Evolutionary conservation across 306 rosid species (phyloP).

Genomic region (Benincasa hispida): DNA sequence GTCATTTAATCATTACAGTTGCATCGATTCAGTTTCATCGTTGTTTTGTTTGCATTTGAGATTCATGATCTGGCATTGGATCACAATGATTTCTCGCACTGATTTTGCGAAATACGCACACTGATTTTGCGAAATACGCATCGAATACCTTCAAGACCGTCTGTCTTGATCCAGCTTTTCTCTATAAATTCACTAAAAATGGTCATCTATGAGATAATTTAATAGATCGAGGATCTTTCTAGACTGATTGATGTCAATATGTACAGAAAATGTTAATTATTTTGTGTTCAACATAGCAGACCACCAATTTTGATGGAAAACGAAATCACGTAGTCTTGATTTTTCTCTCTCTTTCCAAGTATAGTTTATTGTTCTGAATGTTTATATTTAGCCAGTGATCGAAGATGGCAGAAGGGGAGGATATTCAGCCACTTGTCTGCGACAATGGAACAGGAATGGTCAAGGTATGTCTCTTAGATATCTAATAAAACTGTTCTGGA

Average conservation of each 20-base stretch:
- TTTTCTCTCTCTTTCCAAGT: not conserved
- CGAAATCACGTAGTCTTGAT: not conserved
- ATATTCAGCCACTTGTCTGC: too few relatives aligned
- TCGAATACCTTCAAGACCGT: not conserved
- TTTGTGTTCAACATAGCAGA: not conserved
- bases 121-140: not conserved
- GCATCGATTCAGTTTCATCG: not conserved
- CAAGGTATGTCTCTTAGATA: too few relatives aligned
- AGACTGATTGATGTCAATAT: not conserved
- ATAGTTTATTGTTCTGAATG: not conserved
- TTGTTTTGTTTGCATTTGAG: not conserved
- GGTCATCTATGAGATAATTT: not conserved
- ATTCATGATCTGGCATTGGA: not conserved
- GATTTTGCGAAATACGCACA: too few relatives aligned
- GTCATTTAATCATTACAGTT: not conserved
- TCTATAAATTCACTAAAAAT: not conserved
- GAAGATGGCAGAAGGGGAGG: constrained; percentile 77
- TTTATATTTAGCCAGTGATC: constrained; percentile 18
- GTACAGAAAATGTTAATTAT: not conserved
- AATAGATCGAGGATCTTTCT: not conserved
- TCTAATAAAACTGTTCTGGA: not conserved
- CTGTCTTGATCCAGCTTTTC: not conserved
- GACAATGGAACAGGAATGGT: too few relatives aligned
- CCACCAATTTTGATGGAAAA: not conserved
- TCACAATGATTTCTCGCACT: not conserved